Base-by-base conservation (phyloP, 2,329 filamentous ascomycete genomes). In the Apiospora hydei region DNA sequence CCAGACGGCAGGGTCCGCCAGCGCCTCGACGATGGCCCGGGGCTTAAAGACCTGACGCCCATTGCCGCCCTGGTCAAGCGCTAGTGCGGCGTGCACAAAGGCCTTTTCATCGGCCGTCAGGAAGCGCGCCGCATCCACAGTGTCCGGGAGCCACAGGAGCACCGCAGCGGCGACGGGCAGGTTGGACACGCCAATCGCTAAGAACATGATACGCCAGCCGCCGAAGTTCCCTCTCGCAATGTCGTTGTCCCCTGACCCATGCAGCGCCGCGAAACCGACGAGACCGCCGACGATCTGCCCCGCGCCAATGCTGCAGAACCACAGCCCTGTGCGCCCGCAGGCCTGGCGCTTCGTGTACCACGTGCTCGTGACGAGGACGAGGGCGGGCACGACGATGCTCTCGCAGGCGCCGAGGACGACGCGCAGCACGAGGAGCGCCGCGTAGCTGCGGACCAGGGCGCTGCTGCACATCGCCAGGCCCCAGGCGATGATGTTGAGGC, bases 271-370 rank as follows among this genome's bases (percentile, higher is more conserved):
- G 74, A 85, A 91, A 7, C 84, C 86, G 30, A 87, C 79, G 38
- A 84, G 72, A 2, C 84, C 85, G 3, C 84, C 84, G 38, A 85
- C 61, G 34, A 86, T 88, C 80, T 91, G 89, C 7, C 88, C 88
- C 3, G 89, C 80, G 1, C 90, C 89, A 16, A 91, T 82, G 11
- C 89, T 89, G 46, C 85, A 83, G 77, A 90, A 91, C 92, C 92
- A 94, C 71, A 93, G 88, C 4, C 87, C 88, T 0, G 88, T 88
- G 11, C 92, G 83, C 0, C 85, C 83, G 1, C 89, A 90, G 81
- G 93, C 91, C 78, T 94, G 92, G 70, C 85, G 85, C 79, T 90
- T 90, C 0, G 92, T 93, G 76, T 93, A 94, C 91, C 91, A 94
- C 81, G 93, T 90, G 4, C 85, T 88, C 1, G 91, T 93, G 75